Conservation (phyloP, 352 stramenopile species). For the Pythium volutum region DNA sequence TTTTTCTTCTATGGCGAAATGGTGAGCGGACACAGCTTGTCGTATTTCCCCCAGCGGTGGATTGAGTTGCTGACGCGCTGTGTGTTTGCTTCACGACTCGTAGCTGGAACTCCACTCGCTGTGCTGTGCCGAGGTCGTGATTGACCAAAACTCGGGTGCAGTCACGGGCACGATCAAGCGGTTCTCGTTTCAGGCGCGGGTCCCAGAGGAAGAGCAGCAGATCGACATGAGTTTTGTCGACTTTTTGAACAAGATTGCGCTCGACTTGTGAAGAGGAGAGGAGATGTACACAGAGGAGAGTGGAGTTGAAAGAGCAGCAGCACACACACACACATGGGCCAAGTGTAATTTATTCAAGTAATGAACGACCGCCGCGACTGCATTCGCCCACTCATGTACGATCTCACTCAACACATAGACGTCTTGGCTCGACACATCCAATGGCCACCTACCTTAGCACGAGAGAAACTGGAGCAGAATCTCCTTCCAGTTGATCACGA, state of each 20-base stretch:
- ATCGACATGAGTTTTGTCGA: constrained; percentile 84
- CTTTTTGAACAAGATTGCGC: constrained; percentile 77
- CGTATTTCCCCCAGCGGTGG: neutral
- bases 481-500: constrained; percentile 66
- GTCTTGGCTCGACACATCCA: too few species aligned
- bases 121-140: constrained; percentile 80
- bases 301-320: neutral
- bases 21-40: constrained; percentile 30
- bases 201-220: constrained; percentile 67
- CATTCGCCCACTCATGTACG: neutral
- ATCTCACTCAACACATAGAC: neutral
- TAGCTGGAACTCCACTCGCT: constrained; percentile 74
- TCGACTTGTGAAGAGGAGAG: constrained; percentile 46
- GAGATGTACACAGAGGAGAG: neutral
- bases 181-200: constrained; percentile 54
- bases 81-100: neutral
- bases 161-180: constrained; percentile 72
- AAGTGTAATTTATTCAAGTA: constrained; percentile 40
- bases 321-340: constrained; percentile 9
- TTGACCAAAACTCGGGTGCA: constrained; percentile 48
- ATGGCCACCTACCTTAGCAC: constrained; percentile 27
- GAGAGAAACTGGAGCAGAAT: constrained; percentile 67
- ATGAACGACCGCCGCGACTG: constrained; percentile 27
- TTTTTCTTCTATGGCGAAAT: constrained; percentile 89
- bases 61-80: neutral